Percentiles rank a stretch among this genome's conserved stretches.
phyloP scores from a whole-genome alignment of 108 stramenopile genomes.

The Cylindrotheca fusiformis region DNA sequence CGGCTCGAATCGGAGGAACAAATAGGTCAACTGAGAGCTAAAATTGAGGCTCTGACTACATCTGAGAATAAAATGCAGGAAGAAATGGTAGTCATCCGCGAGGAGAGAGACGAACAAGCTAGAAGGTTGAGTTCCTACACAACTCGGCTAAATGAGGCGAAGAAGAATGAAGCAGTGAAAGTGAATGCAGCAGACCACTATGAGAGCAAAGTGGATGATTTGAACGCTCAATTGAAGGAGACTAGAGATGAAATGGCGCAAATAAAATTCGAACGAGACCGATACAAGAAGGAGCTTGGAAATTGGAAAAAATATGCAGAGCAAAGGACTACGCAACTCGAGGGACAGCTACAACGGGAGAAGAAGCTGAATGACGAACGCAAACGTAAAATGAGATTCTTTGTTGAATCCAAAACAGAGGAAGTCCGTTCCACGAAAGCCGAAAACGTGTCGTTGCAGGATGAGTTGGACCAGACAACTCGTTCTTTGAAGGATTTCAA shows the following conservation, averaged over 20 bases:
- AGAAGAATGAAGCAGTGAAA: conserved; percentile 74
- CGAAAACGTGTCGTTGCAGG: conserved; percentile 52
- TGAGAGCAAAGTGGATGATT: conserved; percentile 51
- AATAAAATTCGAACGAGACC: conserved; percentile 21
- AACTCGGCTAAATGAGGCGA: conserved; percentile 67
- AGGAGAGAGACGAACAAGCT: conserved; percentile 65
- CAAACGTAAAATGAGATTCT: conserved; percentile 82
- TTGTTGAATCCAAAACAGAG: conserved; percentile 82
- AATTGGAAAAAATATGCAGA: conserved; percentile 56
- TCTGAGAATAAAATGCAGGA: conserved; percentile 13
- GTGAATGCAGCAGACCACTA: conserved; percentile 54
- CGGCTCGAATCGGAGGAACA: conserved; percentile 18
- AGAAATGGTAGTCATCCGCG: conserved; percentile 37
- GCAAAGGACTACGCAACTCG: conserved; percentile 60
- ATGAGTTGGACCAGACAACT: conserved; percentile 67
- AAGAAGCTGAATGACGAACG: conserved; percentile 76
- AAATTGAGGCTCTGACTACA: conserved; percentile 8
- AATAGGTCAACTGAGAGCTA: conserved; percentile 9
- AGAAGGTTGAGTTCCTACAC: conserved; percentile 63
- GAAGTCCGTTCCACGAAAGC: conserved; percentile 75
- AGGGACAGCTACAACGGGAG: conserved; percentile 61
- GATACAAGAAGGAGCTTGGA: conserved; percentile 32
- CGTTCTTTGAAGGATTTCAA: conserved; percentile 54
- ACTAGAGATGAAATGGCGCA: conserved; percentile 35
- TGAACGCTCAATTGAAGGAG: conserved; percentile 43